Conservation (phyloP, 2,329 filamentous ascomycete genomes). For the Trichoderma sp. region DNA sequence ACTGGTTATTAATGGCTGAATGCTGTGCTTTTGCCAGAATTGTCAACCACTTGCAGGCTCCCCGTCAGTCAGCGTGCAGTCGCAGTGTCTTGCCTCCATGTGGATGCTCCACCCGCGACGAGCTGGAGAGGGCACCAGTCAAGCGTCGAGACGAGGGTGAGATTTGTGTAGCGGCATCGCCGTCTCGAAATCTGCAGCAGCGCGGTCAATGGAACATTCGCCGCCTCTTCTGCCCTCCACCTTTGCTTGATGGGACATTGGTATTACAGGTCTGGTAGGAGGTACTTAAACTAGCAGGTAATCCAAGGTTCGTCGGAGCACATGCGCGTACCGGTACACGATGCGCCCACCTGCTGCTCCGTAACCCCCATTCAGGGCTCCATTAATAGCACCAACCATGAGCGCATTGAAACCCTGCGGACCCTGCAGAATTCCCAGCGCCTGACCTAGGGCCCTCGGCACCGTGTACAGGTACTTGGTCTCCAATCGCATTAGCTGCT, state of each 20-base stretch:
- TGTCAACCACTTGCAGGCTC: background rate
- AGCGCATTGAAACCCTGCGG: background rate
- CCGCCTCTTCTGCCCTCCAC: background rate
- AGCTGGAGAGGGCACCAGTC: background rate
- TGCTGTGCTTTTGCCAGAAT: background rate
- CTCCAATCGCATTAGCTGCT: background rate
- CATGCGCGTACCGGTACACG: background rate
- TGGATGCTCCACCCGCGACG: background rate
- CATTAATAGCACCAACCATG: background rate
- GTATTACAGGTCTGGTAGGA: background rate
- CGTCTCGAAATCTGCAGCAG: background rate
- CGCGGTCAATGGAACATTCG: slow-evolving; percentile 3
- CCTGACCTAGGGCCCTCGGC: slow-evolving; percentile 3
- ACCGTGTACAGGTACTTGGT: background rate
- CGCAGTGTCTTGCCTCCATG: slow-evolving; percentile 4
- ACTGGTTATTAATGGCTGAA: background rate
- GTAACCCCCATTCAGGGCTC: background rate
- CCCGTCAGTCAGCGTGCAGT: too few relatives aligned
- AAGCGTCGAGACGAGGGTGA: background rate
- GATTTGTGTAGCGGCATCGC: background rate
- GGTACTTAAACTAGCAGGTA: background rate
- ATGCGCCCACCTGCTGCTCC: background rate
- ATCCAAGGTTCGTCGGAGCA: background rate
- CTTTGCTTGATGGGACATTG: background rate
- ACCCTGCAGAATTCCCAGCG: slow-evolving; percentile 3